Evolutionary conservation across 176 grass and related monocot species (phyloP), one percentile per base, ranked within the genome.

Genomic region (Chrysopogon serrulatus): DNA sequence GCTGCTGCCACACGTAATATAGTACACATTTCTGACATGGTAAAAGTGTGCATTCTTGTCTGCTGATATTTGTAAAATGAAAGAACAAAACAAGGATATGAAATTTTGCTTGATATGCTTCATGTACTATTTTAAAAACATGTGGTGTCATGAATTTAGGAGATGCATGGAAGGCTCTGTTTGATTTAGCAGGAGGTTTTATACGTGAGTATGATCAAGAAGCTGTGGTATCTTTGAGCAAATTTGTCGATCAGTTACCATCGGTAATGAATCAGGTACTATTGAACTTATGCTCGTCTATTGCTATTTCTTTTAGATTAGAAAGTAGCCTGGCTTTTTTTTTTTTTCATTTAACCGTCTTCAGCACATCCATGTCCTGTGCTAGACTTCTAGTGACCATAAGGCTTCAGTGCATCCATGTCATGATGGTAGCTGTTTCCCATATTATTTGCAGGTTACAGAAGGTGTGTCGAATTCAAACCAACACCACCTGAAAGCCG

Each of bases 401-500:
- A 24, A 15, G 51, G 13, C 23, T 37, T 68, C 10, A 4, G 3
- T 26, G 23, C 18, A 34, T 80, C 10, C 19, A 11, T 63, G 68
- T 74, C 74, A 79, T 72, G 70, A 59, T 82, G n/a, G 26, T 71
- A 28, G 51, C 6, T 80, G 54, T 74, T 90, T 47, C 36, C 28
- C 24, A 3, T 71, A 47, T 82, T 81, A 73, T 73, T 66, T 79
- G 49, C 71, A 96, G 93, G 91, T 96, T 47, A 94, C 81, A 56
- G 83, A 94, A 86, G 96, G 96, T 77, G 91, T 86, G 37, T 94
- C 96, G 93, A 99, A 87, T 96, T 96, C 81, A 99, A 87, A 65
- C 96, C 96, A 32, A 94, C 93, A 30, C 96, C 93, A 17, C 86
- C 65, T 57, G 93, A 94, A 82, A 99, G 96, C 71, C 91, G 93